Evolutionary conservation across 2,329 filamentous ascomycete genomes (phyloP).

Genomic region (Penicillium aurantiogriseum): DNA sequence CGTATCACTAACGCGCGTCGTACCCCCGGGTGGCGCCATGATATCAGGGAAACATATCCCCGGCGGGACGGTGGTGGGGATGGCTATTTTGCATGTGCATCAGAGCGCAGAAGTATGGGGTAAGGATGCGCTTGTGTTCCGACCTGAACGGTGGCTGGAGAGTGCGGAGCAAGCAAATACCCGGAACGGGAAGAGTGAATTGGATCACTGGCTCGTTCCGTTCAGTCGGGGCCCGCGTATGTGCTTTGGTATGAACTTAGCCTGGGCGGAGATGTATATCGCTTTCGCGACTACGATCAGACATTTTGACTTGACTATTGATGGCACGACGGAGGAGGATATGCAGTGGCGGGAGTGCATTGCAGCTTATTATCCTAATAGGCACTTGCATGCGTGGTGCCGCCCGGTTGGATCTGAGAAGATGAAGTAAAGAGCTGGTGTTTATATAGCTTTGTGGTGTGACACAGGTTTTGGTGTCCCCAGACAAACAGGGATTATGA

Average conservation of each 20-base stretch:
- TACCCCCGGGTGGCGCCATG: not conserved
- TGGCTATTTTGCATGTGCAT: not conserved
- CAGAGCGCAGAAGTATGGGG: not conserved
- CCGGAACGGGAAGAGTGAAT: not conserved
- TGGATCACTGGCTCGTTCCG: not conserved
- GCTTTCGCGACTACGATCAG: not conserved
- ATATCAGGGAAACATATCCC: not conserved
- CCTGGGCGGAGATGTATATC: conserved; percentile 1
- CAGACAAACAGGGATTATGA: not conserved
- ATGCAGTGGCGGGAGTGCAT: conserved; percentile 3
- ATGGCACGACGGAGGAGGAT: not conserved
- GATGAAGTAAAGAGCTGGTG: not conserved
- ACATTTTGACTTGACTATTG: not conserved
- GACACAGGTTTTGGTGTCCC: not conserved
- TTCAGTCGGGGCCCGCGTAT: conserved; percentile 1
- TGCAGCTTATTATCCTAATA: not conserved
- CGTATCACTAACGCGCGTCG: not conserved
- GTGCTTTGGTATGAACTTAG: conserved; percentile 5
- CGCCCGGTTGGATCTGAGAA: not conserved
- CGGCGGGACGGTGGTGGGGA: not conserved
- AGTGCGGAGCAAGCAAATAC: not conserved
- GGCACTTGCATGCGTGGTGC: conserved; percentile 2
- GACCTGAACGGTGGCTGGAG: not conserved
- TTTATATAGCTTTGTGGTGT: not conserved
- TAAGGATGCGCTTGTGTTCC: not conserved